A percentile compares a stretch with the other conserved stretches of the same genome.
Evolutionary conservation across 2,329 filamentous ascomycete genomes (phyloP).

Genomic region (Fusarium haematococcum): DNA sequence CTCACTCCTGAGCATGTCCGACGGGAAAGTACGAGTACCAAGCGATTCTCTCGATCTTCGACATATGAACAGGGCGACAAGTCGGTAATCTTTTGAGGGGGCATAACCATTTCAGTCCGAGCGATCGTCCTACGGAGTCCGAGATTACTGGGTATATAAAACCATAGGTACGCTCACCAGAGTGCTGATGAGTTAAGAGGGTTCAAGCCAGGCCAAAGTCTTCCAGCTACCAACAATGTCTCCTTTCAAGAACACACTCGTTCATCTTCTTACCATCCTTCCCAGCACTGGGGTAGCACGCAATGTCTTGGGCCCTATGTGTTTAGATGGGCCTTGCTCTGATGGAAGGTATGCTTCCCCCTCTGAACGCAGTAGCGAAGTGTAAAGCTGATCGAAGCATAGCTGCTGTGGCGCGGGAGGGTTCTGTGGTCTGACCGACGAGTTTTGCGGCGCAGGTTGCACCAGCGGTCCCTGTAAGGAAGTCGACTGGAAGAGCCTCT

Average conservation of each 20-base stretch:
- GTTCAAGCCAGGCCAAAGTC: neutral
- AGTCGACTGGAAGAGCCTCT: neutral
- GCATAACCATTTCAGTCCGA: neutral
- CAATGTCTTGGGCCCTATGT: neutral
- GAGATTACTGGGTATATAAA: neutral
- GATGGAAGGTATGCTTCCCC: neutral
- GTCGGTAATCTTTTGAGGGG: neutral
- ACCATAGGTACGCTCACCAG: neutral
- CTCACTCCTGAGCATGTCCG: neutral
- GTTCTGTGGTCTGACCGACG: neutral
- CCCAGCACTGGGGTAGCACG: neutral
- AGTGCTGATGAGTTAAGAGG: neutral
- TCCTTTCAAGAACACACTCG: neutral
- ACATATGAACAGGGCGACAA: neutral
- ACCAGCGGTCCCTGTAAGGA: conserved; percentile 2
- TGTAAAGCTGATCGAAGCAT: neutral
- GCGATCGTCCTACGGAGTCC: neutral
- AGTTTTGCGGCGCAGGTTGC: conserved; percentile 3
- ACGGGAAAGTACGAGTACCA: too few relatives aligned
- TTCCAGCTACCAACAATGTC: neutral
- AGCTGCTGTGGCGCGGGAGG: neutral
- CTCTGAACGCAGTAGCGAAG: too few relatives aligned
- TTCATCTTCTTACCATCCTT: neutral
- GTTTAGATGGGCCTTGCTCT: neutral
- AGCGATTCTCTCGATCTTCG: too few relatives aligned